Conservation (phyloP, 805 yeast genomes). For the Sugiyamaella chiloensis region DNA sequence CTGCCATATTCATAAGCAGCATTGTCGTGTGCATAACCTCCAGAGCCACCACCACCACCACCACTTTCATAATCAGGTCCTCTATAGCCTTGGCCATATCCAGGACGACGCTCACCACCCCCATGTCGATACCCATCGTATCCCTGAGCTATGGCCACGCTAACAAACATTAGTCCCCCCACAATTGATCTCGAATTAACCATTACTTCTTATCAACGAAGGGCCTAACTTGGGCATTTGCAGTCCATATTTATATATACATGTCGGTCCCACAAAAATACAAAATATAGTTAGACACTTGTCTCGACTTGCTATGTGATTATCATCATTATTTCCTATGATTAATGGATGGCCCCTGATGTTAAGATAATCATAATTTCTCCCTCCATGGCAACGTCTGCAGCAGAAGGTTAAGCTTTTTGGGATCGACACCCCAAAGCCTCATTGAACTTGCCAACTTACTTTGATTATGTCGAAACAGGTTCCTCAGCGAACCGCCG, state of each 20-base stretch:
- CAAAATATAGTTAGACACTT: too few relatives aligned
- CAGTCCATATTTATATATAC: background rate
- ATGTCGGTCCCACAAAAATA: too few relatives aligned
- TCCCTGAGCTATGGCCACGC: background rate
- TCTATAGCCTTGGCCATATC: too few relatives aligned
- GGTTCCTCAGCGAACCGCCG: conserved; percentile 24
- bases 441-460: background rate
- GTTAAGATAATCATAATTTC: too few relatives aligned
- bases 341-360: too few relatives aligned
- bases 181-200: background rate
- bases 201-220: background rate
- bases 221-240: too few relatives aligned
- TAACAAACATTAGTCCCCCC: background rate
- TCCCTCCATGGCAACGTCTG: too few relatives aligned
- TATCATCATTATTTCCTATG: too few relatives aligned
- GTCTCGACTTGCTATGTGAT: too few relatives aligned
- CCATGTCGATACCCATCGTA: background rate
- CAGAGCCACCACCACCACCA: background rate
- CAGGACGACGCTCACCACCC: background rate
- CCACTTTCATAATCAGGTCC: background rate
- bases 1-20: background rate
- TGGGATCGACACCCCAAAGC: too few relatives aligned
- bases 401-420: too few relatives aligned
- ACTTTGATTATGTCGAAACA: conserved; percentile 17
- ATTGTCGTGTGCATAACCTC: background rate